Base-by-base conservation (phyloP, 805 yeast species). In the Candida coquimbonensis region DNA sequence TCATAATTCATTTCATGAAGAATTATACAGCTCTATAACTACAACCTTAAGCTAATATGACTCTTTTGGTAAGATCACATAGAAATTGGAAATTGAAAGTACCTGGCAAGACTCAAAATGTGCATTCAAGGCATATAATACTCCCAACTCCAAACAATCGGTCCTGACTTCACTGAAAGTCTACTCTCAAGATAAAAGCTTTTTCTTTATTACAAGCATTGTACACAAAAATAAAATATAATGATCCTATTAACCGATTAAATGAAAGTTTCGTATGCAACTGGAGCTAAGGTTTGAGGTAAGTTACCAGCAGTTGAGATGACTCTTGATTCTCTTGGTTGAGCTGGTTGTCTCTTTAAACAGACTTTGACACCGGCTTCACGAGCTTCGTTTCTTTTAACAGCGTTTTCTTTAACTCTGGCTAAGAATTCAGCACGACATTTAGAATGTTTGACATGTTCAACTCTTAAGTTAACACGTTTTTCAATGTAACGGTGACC, bases 241-340 rank as follows among this genome's bases (percentile, higher is more conserved):
- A 42, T 46, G 40, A 51, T 51, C 48, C 47, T 49, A 49, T 50
- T 45, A 53, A 46, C 42, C 55, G 59, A 45, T 85, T 89, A 93
- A 79, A 93, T 93, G 86, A 83, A 91, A 71, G 99, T 93, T 82
- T 93, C 99, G 86, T 93, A 93, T 71, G 99, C 85, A 78, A 88
- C 90, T 76, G 99, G 98, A 70, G 96, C 93, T 76, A 93, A 83
- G 66, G 96, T 90, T 74, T 90, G 96, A 67, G 98, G 96, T 65
- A 79, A 76, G 77, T 83, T 81, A 67, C 80, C 81, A 67, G 75
- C 79, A 65, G 96, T 82, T 53, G 90, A 69, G 66, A 93, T 84
- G 65, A 83, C 75, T 76, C 83, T 87, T 59, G 95, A 78, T 60
- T 75, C 88, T 84, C 98, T 90, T 81, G 99, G 99, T 75, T 80